phyloP scores from a whole-genome alignment of 371 early-diverging fungal genomes.

The Capniomyces stellatus region DNA sequence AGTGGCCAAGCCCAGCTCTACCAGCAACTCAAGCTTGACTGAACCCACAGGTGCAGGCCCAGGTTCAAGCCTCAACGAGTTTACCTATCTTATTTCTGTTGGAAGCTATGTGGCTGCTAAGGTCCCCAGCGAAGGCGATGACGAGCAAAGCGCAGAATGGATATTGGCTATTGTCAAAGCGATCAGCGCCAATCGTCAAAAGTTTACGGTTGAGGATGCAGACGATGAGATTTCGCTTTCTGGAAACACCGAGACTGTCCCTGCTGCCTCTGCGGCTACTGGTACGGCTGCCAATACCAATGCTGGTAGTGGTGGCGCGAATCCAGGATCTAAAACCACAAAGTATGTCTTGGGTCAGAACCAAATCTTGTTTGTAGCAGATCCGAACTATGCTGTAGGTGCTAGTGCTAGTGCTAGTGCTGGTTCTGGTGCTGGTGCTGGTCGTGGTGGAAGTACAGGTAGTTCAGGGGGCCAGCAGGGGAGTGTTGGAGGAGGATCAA shows the following conservation, averaged over 20 bases:
- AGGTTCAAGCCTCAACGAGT: too few relatives aligned
- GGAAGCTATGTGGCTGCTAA: slow-evolving; percentile 3
- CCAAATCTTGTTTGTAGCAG: slow-evolving; percentile 1
- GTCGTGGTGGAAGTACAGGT: too few relatives aligned
- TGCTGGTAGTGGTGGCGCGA: too few relatives aligned
- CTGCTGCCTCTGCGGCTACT: neutral
- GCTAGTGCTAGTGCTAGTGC: neutral
- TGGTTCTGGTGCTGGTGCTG: too few relatives aligned
- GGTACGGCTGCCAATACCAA: too few relatives aligned
- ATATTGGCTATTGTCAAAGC: neutral
- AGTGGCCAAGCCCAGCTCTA: too few relatives aligned
- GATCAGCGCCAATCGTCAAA: neutral
- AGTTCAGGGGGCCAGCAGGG: too few relatives aligned
- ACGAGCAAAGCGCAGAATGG: neutral
- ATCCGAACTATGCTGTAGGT: neutral
- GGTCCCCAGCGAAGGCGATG: neutral
- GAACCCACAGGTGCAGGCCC: neutral
- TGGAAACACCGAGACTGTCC: neutral
- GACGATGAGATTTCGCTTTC: neutral
- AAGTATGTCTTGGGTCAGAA: neutral
- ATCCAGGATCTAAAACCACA: too few relatives aligned
- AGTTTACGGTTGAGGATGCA: slow-evolving; percentile 1
- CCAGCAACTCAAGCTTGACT: neutral
- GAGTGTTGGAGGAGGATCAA: too few relatives aligned
- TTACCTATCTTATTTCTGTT: neutral